These are phyloP conservation scores for Neoboletus magnificus DNA, from an alignment of 768 basidiomycete species.

Conservation along the genomic window DNA sequence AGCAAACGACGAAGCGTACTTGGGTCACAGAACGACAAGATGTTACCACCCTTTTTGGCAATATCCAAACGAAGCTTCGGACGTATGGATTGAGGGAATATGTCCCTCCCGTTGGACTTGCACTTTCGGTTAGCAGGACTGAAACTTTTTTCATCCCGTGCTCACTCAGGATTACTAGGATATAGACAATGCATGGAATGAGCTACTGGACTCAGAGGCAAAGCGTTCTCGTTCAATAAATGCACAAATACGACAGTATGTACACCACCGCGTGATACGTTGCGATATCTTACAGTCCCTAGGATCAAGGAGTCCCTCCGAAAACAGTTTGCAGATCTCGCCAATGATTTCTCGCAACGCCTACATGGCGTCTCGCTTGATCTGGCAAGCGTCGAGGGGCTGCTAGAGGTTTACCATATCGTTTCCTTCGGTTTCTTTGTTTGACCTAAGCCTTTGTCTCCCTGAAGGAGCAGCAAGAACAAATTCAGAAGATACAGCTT, in stretches of 20 bases:
- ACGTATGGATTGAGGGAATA: slow-evolving; percentile 89
- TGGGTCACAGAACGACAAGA: slow-evolving; percentile 94
- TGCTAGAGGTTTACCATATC: slow-evolving; percentile 57
- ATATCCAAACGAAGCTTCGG: slow-evolving; percentile 89
- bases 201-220: slow-evolving; percentile 70
- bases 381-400: slow-evolving; percentile 71
- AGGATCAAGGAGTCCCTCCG: slow-evolving; percentile 83
- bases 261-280: slow-evolving; percentile 2
- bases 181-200: slow-evolving; percentile 75
- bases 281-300: not conserved
- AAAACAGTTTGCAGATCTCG: slow-evolving; percentile 72
- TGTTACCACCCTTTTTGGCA: slow-evolving; percentile 81
- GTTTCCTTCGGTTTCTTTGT: slow-evolving; percentile 3
- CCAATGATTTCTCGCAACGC: slow-evolving; percentile 71
- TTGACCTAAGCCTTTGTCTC: slow-evolving; percentile 3
- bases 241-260: slow-evolving; percentile 84
- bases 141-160: not conserved
- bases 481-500: slow-evolving; percentile 60
- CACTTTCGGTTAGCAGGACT: slow-evolving; percentile 45
- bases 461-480: slow-evolving; percentile 69
- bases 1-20: slow-evolving; percentile 76
- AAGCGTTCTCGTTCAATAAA: slow-evolving; percentile 79
- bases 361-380: slow-evolving; percentile 66
- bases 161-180: slow-evolving; percentile 41
- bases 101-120: slow-evolving; percentile 68